Evolutionary conservation across 768 basidiomycete species (phyloP).

Genomic region (Lactarius hengduanensis): DNA sequence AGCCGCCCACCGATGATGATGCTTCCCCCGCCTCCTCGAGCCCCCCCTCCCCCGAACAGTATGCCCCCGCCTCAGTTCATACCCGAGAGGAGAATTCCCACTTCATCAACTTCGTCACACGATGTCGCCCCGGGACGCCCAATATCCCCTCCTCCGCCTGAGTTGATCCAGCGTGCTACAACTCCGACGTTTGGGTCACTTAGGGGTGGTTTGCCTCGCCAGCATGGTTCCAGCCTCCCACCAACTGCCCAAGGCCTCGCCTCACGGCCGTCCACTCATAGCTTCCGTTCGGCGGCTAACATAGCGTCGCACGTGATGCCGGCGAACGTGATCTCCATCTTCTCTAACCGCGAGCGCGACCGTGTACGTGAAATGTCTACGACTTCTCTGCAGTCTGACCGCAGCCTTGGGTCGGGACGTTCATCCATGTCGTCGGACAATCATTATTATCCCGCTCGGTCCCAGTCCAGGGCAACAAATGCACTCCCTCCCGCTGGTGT

Average conservation of each 20-base stretch:
- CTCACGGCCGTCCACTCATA: constrained; percentile 74
- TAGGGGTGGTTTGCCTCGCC: constrained; percentile 53
- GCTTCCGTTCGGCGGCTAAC: constrained; percentile 74
- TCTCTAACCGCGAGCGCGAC: constrained; percentile 42
- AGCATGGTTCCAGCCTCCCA: constrained; percentile 75
- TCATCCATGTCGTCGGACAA: constrained; percentile 83
- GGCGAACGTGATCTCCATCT: constrained; percentile 45
- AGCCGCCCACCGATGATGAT: constrained; percentile 83
- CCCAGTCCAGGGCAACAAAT: constrained; percentile 36
- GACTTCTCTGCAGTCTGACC: constrained; percentile 68
- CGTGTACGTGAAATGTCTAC: constrained; percentile 60
- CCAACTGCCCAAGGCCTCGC: constrained; percentile 64
- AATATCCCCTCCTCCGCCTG: constrained; percentile 88
- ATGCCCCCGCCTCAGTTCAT: constrained; percentile 75
- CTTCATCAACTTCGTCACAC: constrained; percentile 44
- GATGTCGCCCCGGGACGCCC: constrained; percentile 82
- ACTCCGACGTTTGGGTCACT: constrained; percentile 76
- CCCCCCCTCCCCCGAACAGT: constrained; percentile 65
- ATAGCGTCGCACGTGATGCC: constrained; percentile 52
- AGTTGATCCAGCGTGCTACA: constrained; percentile 89
- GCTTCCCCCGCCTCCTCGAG: constrained; percentile 73
- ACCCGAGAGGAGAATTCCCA: constrained; percentile 59
- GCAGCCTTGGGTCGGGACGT: constrained; percentile 66
- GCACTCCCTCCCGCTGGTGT: constrained; percentile 49
- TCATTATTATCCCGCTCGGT: constrained; percentile 47